Evolutionary conservation across 2,329 filamentous ascomycete genomes (phyloP).

Genomic region (Decorospora gaudefroyi): DNA sequence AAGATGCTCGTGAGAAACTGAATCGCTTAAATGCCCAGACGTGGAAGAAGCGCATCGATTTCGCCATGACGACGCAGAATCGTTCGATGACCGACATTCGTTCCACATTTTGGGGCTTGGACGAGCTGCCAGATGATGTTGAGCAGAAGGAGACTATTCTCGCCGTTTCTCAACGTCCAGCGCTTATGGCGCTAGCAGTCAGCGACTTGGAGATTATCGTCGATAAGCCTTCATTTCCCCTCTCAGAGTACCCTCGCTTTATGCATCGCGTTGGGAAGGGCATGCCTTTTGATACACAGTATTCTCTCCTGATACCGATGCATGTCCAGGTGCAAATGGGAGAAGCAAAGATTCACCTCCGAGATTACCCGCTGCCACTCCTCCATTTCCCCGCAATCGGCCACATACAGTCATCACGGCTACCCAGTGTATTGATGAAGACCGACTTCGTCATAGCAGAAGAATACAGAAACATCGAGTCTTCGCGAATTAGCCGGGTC

Average conservation of each 20-base stretch:
- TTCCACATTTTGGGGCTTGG: constrained; percentile 77
- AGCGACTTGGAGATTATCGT: constrained; percentile 83
- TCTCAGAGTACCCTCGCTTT: constrained; percentile 80
- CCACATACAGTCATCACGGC: constrained; percentile 73
- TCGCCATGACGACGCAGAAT: constrained; percentile 69
- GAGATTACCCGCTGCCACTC: constrained; percentile 92
- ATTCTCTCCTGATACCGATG: constrained; percentile 87
- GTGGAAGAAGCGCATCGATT: constrained; percentile 90
- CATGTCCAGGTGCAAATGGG: constrained; percentile 87
- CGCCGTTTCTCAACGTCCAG: constrained; percentile 80
- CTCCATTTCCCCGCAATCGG: constrained; percentile 86
- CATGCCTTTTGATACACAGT: constrained; percentile 89
- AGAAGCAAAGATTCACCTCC: constrained; percentile 80
- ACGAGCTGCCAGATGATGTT: constrained; percentile 78
- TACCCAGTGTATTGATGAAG: constrained; percentile 80
- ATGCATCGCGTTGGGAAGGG: constrained; percentile 92
- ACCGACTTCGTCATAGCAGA: constrained; percentile 96
- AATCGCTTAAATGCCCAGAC: constrained; percentile 82
- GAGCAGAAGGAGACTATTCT: constrained; percentile 85
- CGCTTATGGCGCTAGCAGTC: constrained; percentile 77
- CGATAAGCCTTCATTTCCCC: constrained; percentile 90
- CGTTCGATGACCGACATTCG: constrained; percentile 78
- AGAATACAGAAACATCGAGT: constrained; percentile 81
- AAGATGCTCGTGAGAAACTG: constrained; percentile 75
- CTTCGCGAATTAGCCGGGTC: constrained; percentile 77